phyloP scores from a whole-genome alignment of 1,284 basidiomycete species.

The Boletellus sp. region DNA sequence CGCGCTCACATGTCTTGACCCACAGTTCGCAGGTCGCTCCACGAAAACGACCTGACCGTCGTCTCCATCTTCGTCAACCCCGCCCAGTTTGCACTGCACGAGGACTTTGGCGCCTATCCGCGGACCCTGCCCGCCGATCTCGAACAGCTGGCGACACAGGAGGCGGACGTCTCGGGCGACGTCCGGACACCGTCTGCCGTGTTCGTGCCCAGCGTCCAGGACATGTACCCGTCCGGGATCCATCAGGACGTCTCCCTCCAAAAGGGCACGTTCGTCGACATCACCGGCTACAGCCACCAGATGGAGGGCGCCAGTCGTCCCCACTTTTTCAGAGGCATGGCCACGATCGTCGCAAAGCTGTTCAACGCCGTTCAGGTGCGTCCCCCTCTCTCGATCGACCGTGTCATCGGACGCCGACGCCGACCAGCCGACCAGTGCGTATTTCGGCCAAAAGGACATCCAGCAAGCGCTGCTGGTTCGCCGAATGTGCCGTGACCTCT shows the following conservation, averaged over 20 bases:
- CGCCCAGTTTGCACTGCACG: conserved; percentile 94
- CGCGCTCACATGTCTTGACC: neutral
- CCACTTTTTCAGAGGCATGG: conserved; percentile 93
- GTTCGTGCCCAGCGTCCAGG: conserved; percentile 72
- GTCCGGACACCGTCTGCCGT: conserved; percentile 60
- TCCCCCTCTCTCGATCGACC: neutral
- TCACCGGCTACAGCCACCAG: conserved; percentile 81
- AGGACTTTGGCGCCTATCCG: conserved; percentile 90
- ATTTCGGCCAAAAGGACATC: conserved; percentile 99
- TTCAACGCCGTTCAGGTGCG: conserved; percentile 87
- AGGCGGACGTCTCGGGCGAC: conserved; percentile 15
- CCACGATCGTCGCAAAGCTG: conserved; percentile 92
- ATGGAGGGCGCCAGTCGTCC: conserved; percentile 87
- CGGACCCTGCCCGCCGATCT: conserved; percentile 75
- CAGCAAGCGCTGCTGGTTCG: conserved; percentile 90
- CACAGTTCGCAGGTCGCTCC: conserved; percentile 66
- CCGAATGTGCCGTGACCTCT: conserved; percentile 80
- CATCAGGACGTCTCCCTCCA: conserved; percentile 74
- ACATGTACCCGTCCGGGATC: conserved; percentile 91
- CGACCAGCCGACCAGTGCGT: conserved; percentile 79
- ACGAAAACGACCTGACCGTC: conserved; percentile 82
- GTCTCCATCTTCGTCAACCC: conserved; percentile 98
- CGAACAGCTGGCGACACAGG: conserved; percentile 42
- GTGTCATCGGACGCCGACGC: neutral
- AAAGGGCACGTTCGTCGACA: conserved; percentile 87